Conservation (phyloP, 1,139 yeast genomes). For the Suhomyces terraborum region DNA sequence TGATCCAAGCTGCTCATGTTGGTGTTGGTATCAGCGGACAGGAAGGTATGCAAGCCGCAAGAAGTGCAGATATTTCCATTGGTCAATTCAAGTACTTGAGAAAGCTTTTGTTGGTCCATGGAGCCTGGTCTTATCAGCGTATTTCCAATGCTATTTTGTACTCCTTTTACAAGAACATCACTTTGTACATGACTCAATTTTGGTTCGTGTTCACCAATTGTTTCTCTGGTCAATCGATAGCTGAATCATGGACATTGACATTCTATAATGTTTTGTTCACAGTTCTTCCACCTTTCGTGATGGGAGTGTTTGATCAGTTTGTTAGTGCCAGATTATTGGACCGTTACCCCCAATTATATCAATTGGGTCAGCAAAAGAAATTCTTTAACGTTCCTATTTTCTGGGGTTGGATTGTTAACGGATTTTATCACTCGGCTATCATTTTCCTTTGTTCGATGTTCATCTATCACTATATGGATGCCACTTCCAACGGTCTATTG, state of each 20-base stretch:
- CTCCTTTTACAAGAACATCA: constrained; percentile 93
- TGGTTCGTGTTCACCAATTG: constrained; percentile 95
- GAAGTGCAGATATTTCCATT: constrained; percentile 96
- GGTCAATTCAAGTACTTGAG: constrained; percentile 90
- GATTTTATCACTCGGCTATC: constrained; percentile 89
- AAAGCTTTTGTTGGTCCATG: constrained; percentile 87
- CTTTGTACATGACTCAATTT: constrained; percentile 95
- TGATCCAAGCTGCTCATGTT: constrained; percentile 99
- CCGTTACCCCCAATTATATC: constrained; percentile 90
- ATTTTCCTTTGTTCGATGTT: constrained; percentile 73
- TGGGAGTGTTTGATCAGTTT: constrained; percentile 97
- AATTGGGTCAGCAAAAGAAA: constrained; percentile 82
- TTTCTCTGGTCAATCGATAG: constrained; percentile 92
- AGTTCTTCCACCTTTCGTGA: constrained; percentile 90
- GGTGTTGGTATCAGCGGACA: constrained; percentile 98
- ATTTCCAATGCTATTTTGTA: constrained; percentile 88
- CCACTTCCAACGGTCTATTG: constrained; percentile 65
- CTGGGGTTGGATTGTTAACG: constrained; percentile 97
- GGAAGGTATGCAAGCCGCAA: constrained; percentile 99
- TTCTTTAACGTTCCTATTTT: constrained; percentile 90
- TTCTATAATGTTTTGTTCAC: constrained; percentile 95
- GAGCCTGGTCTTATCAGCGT: constrained; percentile 97
- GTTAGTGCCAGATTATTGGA: constrained; percentile 87
- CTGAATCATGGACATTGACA: constrained; percentile 97
- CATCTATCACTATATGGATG: constrained; percentile 70